A percentile compares a stretch with the other conserved stretches of the same genome.
Evolutionary conservation across 2,329 filamentous ascomycete species (phyloP).

Genomic region (Akanthomyces lecanii): DNA sequence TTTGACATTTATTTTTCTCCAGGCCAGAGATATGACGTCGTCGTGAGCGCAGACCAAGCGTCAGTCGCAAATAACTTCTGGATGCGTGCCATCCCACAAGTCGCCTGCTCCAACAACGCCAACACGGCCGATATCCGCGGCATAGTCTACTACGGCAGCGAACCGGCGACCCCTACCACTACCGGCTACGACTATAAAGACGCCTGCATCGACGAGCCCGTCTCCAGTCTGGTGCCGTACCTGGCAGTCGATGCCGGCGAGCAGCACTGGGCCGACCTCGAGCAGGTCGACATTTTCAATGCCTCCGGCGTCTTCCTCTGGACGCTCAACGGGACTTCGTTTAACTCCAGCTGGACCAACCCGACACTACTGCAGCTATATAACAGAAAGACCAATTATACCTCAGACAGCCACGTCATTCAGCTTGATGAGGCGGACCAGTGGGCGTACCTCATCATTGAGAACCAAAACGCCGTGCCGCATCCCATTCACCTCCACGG

Average conservation of each 20-base stretch:
- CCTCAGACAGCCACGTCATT: neutral
- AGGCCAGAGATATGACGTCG: slow-evolving; percentile 5
- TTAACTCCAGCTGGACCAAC: neutral
- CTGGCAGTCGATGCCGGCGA: neutral
- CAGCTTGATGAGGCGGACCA: slow-evolving; percentile 12
- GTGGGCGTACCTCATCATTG: slow-evolving; percentile 22
- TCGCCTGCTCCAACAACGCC: slow-evolving; percentile 38
- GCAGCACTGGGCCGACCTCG: neutral
- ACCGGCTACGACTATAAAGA: neutral
- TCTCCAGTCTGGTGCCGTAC: neutral
- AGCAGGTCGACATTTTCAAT: neutral
- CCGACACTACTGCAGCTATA: neutral
- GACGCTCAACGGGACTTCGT: neutral
- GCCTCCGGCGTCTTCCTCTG: neutral
- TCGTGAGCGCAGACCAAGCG: neutral
- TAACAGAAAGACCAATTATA: neutral
- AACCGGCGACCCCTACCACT: neutral
- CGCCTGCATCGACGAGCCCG: neutral
- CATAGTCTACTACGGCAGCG: neutral
- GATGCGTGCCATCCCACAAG: slow-evolving; percentile 43
- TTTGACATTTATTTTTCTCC: neutral
- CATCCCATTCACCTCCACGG: slow-evolving; percentile 25
- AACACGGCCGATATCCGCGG: slow-evolving; percentile 36
- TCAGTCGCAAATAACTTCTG: slow-evolving; percentile 36
- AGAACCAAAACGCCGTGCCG: slow-evolving; percentile 14